Evolutionary conservation across 345 rosid genomes (phyloP).

Genomic region (Eucalyptus tenuipes): DNA sequence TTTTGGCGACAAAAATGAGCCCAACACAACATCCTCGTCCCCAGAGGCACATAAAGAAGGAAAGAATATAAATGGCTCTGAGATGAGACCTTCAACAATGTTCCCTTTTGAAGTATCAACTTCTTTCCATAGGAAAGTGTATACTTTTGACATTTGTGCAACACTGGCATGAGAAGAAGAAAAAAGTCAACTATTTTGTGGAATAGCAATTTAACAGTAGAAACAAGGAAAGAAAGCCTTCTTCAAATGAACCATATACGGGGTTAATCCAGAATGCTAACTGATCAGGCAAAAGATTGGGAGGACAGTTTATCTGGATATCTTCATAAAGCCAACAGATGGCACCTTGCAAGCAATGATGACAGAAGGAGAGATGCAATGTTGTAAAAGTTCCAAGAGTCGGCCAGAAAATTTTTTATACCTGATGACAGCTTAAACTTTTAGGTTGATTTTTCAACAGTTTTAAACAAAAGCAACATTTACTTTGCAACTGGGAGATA

Average conservation of each 20-base stretch:
- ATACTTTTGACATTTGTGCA: constrained; percentile 60
- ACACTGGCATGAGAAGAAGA: constrained; percentile 40
- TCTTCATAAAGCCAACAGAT: background rate
- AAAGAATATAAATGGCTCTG: constrained; percentile 53
- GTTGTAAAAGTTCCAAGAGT: background rate
- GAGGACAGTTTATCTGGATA: background rate
- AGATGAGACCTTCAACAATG: constrained; percentile 30
- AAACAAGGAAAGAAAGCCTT: background rate
- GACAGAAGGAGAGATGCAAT: background rate
- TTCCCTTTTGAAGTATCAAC: constrained; percentile 31
- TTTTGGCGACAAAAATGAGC: constrained; percentile 43
- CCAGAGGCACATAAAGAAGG: constrained; percentile 32
- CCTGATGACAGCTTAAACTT: background rate
- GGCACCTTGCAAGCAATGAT: background rate
- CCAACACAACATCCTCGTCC: constrained; percentile 38
- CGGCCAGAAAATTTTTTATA: background rate
- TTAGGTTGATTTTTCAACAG: background rate
- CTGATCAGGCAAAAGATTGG: background rate
- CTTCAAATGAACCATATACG: background rate
- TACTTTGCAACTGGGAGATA: background rate
- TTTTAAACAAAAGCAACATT: background rate
- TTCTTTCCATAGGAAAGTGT: constrained; percentile 65
- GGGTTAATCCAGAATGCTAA: background rate
- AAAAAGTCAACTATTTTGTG: background rate
- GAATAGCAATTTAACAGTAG: background rate